Percentiles rank a stretch among this genome's conserved stretches.
Evolutionary conservation across 306 rosid genomes (phyloP).

Genomic region (Hippophae gyantsensis): DNA sequence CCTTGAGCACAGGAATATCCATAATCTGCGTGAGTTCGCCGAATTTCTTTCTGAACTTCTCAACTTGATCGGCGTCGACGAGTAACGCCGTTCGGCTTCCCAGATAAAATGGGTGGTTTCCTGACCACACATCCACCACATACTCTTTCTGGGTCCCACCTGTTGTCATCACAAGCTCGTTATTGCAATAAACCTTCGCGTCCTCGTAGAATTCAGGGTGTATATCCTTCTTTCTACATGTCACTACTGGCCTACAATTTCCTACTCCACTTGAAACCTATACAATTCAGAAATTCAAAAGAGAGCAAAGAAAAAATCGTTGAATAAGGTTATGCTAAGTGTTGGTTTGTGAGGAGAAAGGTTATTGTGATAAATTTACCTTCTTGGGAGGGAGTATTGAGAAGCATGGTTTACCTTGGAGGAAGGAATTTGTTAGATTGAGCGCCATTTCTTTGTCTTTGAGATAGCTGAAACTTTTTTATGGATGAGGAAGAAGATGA

Average conservation of each 20-base stretch:
- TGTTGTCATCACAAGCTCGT: slow-evolving; percentile 72
- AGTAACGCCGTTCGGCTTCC: slow-evolving; percentile 55
- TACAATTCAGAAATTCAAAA: neutral
- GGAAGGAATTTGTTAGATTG: slow-evolving; percentile 39
- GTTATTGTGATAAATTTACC: slow-evolving; percentile 10
- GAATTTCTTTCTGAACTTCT: slow-evolving; percentile 87
- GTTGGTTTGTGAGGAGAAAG: neutral
- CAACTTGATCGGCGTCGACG: slow-evolving; percentile 73
- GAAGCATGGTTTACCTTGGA: slow-evolving; percentile 34
- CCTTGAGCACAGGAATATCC: slow-evolving; percentile 81
- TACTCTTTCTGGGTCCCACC: slow-evolving; percentile 95
- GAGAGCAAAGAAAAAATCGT: neutral
- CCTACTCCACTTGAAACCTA: slow-evolving; percentile 14
- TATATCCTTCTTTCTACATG: slow-evolving; percentile 81
- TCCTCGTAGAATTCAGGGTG: slow-evolving; percentile 70
- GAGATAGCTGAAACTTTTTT: slow-evolving; percentile 1
- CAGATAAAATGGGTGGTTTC: slow-evolving; percentile 88
- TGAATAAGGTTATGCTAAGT: neutral
- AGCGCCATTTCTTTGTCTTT: slow-evolving; percentile 43
- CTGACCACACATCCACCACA: slow-evolving; percentile 89
- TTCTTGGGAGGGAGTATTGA: slow-evolving; percentile 24
- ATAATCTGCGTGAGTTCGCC: slow-evolving; percentile 48
- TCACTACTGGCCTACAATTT: slow-evolving; percentile 25
- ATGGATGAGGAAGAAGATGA: slow-evolving; percentile 16
- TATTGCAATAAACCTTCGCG: slow-evolving; percentile 78